Percentiles rank a stretch among this genome's conserved stretches.
Evolutionary conservation across 2,329 filamentous ascomycete species (phyloP).

Genomic region (Fusarium sp.): DNA sequence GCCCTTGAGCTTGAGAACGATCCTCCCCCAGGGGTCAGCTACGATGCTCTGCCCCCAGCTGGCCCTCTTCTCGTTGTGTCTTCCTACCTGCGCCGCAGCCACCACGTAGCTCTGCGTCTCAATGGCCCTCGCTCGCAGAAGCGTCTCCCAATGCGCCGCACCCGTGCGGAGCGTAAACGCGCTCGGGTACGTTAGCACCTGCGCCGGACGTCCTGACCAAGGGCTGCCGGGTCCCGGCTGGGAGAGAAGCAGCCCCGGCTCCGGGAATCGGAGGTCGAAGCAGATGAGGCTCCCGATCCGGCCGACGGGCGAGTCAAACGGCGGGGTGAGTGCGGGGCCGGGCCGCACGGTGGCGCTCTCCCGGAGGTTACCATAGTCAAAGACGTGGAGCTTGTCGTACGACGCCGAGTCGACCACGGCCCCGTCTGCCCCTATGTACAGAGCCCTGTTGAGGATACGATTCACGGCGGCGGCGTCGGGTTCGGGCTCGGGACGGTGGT

Average conservation of each 20-base stretch:
- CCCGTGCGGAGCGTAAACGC: constrained; percentile 92
- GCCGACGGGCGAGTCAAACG: constrained; percentile 79
- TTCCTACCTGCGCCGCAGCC: constrained; percentile 82
- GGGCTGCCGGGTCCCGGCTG: constrained; percentile 47
- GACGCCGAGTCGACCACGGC: constrained; percentile 52
- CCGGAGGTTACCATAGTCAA: constrained; percentile 71
- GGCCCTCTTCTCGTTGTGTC: constrained; percentile 77
- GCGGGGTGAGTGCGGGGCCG: constrained; percentile 71
- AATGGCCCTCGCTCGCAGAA: constrained; percentile 84
- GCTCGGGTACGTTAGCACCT: constrained; percentile 86
- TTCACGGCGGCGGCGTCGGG: constrained; percentile 20
- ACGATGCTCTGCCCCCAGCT: constrained; percentile 91
- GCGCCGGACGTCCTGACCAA: constrained; percentile 60
- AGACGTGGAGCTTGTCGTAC: constrained; percentile 93
- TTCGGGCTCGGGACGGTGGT: constrained; percentile 67
- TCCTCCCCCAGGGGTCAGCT: constrained; percentile 85
- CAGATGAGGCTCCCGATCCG: constrained; percentile 85
- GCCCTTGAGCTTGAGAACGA: constrained; percentile 73
- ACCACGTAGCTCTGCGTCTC: constrained; percentile 90
- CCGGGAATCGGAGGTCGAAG: constrained; percentile 89
- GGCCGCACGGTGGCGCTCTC: constrained; percentile 72
- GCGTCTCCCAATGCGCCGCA: constrained; percentile 83
- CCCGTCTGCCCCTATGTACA: constrained; percentile 62
- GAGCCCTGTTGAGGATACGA: constrained; percentile 61
- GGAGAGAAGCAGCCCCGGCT: constrained; percentile 75